Conservation (phyloP, 345 rosid genomes). For the Gynandropsis gynandra region DNA sequence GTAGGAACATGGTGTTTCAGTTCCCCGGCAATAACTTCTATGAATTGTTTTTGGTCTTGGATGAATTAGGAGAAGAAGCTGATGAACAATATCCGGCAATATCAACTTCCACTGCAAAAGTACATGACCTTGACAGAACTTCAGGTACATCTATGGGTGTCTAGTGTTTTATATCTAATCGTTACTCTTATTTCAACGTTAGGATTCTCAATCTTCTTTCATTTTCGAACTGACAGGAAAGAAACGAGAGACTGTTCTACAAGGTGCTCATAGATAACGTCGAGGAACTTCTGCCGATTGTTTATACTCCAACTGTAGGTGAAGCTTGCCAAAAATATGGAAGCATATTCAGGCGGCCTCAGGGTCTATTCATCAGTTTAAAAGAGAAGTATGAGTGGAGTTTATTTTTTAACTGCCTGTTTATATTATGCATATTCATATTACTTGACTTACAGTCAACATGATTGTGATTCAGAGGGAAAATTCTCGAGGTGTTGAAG, state of each 20-base stretch:
- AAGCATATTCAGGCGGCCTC: constrained; percentile 87
- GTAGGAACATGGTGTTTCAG: constrained; percentile 28
- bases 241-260: constrained; percentile 81
- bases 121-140: constrained; percentile 91
- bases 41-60: not conserved
- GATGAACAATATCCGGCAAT: constrained; percentile 60
- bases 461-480: constrained; percentile 45
- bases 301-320: constrained; percentile 91
- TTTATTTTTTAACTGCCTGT: not conserved
- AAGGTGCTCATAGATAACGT: constrained; percentile 81
- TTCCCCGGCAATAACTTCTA: not conserved
- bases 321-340: constrained; percentile 97
- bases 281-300: constrained; percentile 87
- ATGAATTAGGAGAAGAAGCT: constrained; percentile 57
- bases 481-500: constrained; percentile 81
- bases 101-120: constrained; percentile 69
- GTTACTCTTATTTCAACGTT: not conserved
- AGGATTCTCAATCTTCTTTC: not conserved
- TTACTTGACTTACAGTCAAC: not conserved
- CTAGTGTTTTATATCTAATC: not conserved
- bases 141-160: constrained; percentile 36
- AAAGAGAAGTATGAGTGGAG: constrained; percentile 59
- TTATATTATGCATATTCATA: not conserved
- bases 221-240: constrained; percentile 45
- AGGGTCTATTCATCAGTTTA: constrained; percentile 88